Evolutionary conservation across 352 stramenopile species (phyloP), one percentile per base, ranked within the genome.

Genomic region (Phytophthora quininea): DNA sequence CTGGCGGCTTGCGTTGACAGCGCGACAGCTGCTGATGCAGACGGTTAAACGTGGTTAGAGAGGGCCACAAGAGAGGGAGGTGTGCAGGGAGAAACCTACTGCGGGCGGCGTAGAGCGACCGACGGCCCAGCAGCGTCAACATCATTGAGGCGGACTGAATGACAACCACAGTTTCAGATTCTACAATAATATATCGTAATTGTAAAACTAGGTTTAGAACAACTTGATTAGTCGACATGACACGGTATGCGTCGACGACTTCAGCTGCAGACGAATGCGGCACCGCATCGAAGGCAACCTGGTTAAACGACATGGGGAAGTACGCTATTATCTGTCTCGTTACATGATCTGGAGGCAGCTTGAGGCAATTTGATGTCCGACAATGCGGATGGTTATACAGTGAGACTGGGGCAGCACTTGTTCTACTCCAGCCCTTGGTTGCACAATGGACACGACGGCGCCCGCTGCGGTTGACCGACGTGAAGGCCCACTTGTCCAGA

Each of bases 401-500:
- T 24, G 19, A 24, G 43, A 49, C 10, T 9, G 15, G 11, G 19
- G 38, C 14, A 12, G 38, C 9, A 46, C 38, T 5, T 15, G 38
- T 46, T 14, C 50, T 82, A 94, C 54, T 94, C 86, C 38, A 94
- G 76, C 2, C 55, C 66, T 75, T 96, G 88, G 60, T 94, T 96
- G 60, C 89, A 96, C 19, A 96, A 75, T 51, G 89, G 89, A 51
- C 89, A 96, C 6, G 77, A 87, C 45, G 89, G 89, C 56, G 73
- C 71, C 43, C 85, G 82, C 49, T 89, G 77, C 33, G 82, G 59
- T 79, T 89, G 54, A 89, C 85, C 1, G 83, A 89, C 12, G 87
- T 92, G 68, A 93, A 91, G 11, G 87, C 86, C 89, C 89, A 96
- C 67, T 92, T 91, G 74, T 96, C 89, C 46, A 96, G 76, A 74